Conservation (phyloP, 352 stramenopile species). For the Thalassiosira gravida region DNA sequence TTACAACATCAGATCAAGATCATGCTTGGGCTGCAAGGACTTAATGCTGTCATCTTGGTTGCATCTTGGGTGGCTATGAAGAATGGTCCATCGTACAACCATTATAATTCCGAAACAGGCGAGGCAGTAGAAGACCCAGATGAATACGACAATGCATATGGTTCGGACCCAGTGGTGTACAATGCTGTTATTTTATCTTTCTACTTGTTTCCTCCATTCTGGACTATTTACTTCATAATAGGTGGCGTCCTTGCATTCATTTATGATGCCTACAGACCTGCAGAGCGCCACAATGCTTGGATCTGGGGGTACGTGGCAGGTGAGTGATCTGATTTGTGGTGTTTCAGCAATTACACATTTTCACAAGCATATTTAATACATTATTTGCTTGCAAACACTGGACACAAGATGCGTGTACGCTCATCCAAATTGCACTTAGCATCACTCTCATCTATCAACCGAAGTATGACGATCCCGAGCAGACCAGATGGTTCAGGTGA, state of each 20-base stretch:
- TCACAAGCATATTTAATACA: too few relatives aligned
- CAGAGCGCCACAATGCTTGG: conserved; percentile 5
- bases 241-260: conserved; percentile 2
- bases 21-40: conserved; percentile 8
- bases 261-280: conserved; percentile 19
- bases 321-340: conserved; percentile 14
- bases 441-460: not conserved
- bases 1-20: too few relatives aligned
- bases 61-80: not conserved
- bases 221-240: conserved; percentile 4
- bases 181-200: conserved; percentile 6
- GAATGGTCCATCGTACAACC: not conserved
- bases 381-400: too few relatives aligned
- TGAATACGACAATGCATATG: conserved; percentile 1
- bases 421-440: conserved; percentile 8
- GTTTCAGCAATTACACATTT: too few relatives aligned
- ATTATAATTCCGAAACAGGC: conserved; percentile 7
- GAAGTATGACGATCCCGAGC: too few relatives aligned
- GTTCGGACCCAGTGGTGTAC: not conserved
- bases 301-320: conserved; percentile 18
- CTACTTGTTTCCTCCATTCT: conserved; percentile 20
- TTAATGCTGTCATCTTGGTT: conserved; percentile 12
- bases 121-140: not conserved
- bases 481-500: too few relatives aligned
- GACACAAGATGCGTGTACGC: too few relatives aligned